Evolutionary conservation across 208 protist species (phyloP).

Genomic region (Acanthamoeba pearcei): DNA sequence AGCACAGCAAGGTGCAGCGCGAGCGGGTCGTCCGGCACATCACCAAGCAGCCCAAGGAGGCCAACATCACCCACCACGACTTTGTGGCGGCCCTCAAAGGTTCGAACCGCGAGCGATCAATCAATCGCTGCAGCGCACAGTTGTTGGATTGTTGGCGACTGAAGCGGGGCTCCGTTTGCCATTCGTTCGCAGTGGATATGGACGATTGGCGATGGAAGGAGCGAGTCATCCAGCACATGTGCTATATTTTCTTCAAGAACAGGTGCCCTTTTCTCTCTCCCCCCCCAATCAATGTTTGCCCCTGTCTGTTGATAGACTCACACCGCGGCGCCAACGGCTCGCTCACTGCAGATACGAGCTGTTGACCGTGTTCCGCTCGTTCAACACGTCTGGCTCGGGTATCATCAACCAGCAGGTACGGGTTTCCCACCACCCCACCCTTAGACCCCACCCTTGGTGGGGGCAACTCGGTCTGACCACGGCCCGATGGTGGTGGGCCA

Average conservation of each 20-base stretch:
- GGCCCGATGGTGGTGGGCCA: neutral
- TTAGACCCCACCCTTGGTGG: neutral
- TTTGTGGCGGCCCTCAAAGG: constrained; percentile 2
- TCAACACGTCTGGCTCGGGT: constrained; percentile 38
- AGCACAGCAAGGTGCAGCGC: constrained; percentile 14
- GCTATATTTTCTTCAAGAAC: constrained; percentile 67
- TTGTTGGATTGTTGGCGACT: neutral
- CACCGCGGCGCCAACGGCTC: neutral
- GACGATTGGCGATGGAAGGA: constrained; percentile 59
- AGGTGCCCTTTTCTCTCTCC: neutral
- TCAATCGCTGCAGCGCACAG: too few relatives aligned
- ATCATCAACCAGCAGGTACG: constrained; percentile 29
- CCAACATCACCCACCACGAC: neutral
- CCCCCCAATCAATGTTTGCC: too few relatives aligned
- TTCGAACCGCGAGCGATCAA: neutral
- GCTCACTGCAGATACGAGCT: neutral
- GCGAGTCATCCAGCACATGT: constrained; percentile 59
- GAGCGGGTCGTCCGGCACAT: constrained; percentile 6
- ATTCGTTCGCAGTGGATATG: neutral
- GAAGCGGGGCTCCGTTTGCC: neutral
- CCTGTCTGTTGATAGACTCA: neutral
- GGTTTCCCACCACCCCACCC: neutral
- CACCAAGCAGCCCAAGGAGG: constrained; percentile 37
- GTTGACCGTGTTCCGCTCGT: constrained; percentile 38
- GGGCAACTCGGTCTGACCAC: neutral